phyloP scores from a whole-genome alignment of 768 basidiomycete species.

The Lentinula sp. region DNA sequence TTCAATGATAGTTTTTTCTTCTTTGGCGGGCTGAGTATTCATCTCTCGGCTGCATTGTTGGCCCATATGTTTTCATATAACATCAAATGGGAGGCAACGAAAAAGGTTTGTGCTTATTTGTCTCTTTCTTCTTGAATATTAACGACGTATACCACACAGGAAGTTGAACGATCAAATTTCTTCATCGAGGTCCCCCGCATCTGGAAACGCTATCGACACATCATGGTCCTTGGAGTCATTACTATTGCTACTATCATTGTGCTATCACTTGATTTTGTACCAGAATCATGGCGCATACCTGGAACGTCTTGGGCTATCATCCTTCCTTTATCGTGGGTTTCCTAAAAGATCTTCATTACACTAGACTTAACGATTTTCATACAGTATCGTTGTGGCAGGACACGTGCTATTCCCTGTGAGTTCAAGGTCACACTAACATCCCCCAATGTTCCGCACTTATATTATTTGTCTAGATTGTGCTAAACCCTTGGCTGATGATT shows the following conservation, averaged over 20 bases:
- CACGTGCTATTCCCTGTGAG: slow-evolving; percentile 75
- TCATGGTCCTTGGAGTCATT: slow-evolving; percentile 48
- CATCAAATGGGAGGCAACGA: slow-evolving; percentile 74
- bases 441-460: background rate
- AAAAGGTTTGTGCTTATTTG: slow-evolving; percentile 35
- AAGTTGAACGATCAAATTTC: slow-evolving; percentile 85
- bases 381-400: slow-evolving; percentile 53
- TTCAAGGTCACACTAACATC: slow-evolving; percentile 6
- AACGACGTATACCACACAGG: slow-evolving; percentile 32
- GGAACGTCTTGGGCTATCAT: slow-evolving; percentile 68
- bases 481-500: slow-evolving; percentile 88
- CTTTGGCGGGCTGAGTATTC: slow-evolving; percentile 71
- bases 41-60: slow-evolving; percentile 56
- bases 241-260: slow-evolving; percentile 51
- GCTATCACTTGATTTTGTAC: slow-evolving; percentile 47
- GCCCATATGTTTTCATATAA: slow-evolving; percentile 74
- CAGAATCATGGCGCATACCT: slow-evolving; percentile 58
- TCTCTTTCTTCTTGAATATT: slow-evolving; percentile 5
- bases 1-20: slow-evolving; percentile 57
- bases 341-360: slow-evolving; percentile 5
- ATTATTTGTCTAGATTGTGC: slow-evolving; percentile 47
- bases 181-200: slow-evolving; percentile 87
- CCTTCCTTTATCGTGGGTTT: slow-evolving; percentile 62
- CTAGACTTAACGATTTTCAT: background rate
- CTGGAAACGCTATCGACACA: slow-evolving; percentile 69